phyloP scores from a whole-genome alignment of 768 basidiomycete genomes.

The Suillus cothurnatus region DNA sequence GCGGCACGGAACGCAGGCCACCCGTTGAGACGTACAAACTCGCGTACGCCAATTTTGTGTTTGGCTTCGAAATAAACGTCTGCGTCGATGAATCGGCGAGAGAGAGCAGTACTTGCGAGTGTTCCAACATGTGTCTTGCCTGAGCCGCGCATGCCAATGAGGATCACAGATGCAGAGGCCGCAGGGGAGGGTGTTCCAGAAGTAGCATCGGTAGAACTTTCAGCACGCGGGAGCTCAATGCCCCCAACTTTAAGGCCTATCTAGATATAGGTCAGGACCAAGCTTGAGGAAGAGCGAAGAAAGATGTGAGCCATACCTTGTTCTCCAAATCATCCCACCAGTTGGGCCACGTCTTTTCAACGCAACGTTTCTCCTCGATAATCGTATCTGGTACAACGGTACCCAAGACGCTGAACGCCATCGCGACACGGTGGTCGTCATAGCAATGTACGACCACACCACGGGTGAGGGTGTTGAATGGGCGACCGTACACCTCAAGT shows the following conservation, averaged over 20 bases:
- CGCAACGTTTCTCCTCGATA: constrained; percentile 95
- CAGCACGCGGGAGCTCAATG: constrained; percentile 61
- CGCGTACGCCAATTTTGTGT: constrained; percentile 60
- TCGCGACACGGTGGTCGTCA: constrained; percentile 97
- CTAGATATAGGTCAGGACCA: constrained; percentile 39
- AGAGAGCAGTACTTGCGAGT: constrained; percentile 71
- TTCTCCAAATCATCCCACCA: constrained; percentile 99
- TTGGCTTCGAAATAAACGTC: constrained; percentile 76
- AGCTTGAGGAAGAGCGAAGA: background rate
- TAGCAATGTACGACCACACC: constrained; percentile 93
- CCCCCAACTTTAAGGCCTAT: constrained; percentile 90
- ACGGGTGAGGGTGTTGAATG: constrained; percentile 57
- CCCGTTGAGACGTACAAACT: constrained; percentile 80
- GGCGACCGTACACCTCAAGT: constrained; percentile 83
- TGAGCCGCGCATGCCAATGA: constrained; percentile 96
- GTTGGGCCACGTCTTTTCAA: constrained; percentile 99
- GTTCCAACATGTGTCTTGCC: constrained; percentile 91
- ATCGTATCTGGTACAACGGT: constrained; percentile 72
- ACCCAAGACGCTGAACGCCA: constrained; percentile 94
- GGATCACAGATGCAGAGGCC: constrained; percentile 60
- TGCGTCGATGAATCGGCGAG: constrained; percentile 81
- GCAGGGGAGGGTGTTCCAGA: constrained; percentile 37
- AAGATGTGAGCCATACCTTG: constrained; percentile 58
- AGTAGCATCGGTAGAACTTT: constrained; percentile 41
- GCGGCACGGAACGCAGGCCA: constrained; percentile 90